Base-by-base conservation (phyloP, 768 basidiomycete genomes). In the Kwoniella newhampshirensis region DNA sequence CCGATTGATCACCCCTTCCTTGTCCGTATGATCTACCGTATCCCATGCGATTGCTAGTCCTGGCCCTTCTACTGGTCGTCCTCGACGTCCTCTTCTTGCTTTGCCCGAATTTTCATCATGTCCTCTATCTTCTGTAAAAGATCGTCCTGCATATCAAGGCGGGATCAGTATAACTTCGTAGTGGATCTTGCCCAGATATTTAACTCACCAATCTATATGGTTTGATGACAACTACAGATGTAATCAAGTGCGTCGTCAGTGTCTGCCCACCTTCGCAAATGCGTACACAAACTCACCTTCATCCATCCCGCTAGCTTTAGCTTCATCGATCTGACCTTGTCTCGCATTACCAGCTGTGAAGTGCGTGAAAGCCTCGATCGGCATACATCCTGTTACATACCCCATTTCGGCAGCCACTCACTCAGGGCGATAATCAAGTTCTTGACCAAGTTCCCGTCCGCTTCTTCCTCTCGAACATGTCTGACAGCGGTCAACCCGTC, bases 261-360 rank as follows among this genome's bases (percentile, higher is more conserved):
- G 18, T 25, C 12, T 18, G 51, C 17, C 25, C 20, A 27, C 7
- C 9, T 37, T 15, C 8, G 27, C 17, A 6, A 12, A 18, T 15
- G 25, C 9, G n/a, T n/a, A n/a, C n/a, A n/a, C n/a, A 8, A 17
- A 63, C 63, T 37, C 35, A 70, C 65, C 68, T 32, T 68, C 71
- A 40, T 74, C 70, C 71, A 75, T 73, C 1, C 74, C 74, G n/a
- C 60, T 54, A 2, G 63, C 59, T 51, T 64, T 60, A 2, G 71
- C 71, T n/a, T 73, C 66, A 39, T 73, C 71, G 39, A 75, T 73
- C 45, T 75, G 74, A 5, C 67, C 68, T 59, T 74, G 71, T 51
- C 74, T 40, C 8, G 74, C 74, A 51, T 75, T 75, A 15, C 74
- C 74, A 26, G 74, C 69, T 71, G 32, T 4, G 28, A 53, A 40